These are phyloP conservation scores for Pythium chondricola DNA, from an alignment of 352 stramenopile species.

Conservation along the genomic window DNA sequence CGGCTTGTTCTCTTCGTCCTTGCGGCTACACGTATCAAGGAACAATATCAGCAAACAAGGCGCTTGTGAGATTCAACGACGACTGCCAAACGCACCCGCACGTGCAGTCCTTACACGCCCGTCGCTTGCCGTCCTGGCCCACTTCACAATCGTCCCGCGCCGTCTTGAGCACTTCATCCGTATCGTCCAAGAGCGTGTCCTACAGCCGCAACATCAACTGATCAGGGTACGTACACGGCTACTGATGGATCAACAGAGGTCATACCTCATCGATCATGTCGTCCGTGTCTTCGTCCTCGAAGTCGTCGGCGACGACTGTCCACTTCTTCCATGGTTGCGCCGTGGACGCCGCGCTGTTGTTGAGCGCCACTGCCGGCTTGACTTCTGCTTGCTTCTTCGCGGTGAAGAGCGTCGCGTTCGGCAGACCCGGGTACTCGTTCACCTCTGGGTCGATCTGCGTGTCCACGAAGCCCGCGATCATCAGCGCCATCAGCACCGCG, in stretches of 20 bases:
- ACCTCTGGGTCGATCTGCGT: constrained; percentile 25
- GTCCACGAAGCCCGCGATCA: constrained; percentile 75
- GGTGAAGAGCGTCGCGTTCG: constrained; percentile 35
- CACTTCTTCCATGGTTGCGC: constrained; percentile 50
- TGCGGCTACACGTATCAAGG: constrained; percentile 28
- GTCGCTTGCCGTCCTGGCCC: constrained; percentile 85
- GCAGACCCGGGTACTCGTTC: constrained; percentile 35
- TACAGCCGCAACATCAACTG: constrained; percentile 4
- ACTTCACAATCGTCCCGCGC: constrained; percentile 67
- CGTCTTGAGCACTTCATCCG: constrained; percentile 70
- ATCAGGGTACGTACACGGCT: too few relatives aligned
- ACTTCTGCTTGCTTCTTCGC: constrained; percentile 61
- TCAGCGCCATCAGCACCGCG: constrained; percentile 65
- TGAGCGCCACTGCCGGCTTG: constrained; percentile 34
- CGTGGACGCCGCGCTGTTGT: constrained; percentile 27
- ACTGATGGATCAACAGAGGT: too few relatives aligned
- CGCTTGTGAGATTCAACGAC: too few relatives aligned
- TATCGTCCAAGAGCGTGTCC: constrained; percentile 78
- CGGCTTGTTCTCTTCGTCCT: constrained; percentile 66
- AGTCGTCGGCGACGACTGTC: constrained; percentile 63
- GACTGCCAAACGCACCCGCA: constrained; percentile 92
- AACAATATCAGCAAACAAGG: too few relatives aligned
- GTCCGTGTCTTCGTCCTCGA: constrained; percentile 54
- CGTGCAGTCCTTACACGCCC: constrained; percentile 96
- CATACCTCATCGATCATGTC: constrained; percentile 84